Base-by-base conservation (phyloP, 768 basidiomycete species). In the Pleurotus ostreatus region DNA sequence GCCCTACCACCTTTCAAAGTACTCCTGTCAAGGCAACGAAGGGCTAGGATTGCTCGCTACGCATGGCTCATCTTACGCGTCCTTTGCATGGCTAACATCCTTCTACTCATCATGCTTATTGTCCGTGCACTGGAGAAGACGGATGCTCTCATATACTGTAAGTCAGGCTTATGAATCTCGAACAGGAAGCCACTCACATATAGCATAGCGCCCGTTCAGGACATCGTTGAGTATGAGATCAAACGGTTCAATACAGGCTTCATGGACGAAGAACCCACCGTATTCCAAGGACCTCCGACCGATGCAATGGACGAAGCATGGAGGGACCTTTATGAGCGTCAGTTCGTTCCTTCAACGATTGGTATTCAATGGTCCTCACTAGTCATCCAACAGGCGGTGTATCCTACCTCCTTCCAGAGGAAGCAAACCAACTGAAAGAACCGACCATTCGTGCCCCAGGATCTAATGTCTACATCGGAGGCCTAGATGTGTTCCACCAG, bases 401-500 rank as follows among this genome's bases (percentile, higher is more conserved):
- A n/a, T 49, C 49, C 5, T 49, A 49, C 37, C 49, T 49, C 49
- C 34, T 49, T n/a, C 49, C 49, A 23, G 49, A 49, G 13, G 49
- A 49, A 16, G 49, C 49, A 12, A 20, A 16, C 15, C 49, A 37
- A n/a, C 34, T 49, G 5, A 37, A n/a, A 5, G 49, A 49, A n/a
- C 49, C 49, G 5, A 26, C 49, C 25, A 20, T 38, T 7, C 30
- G 5, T 16, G 49, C 34, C 16, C 49, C 49, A 16, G 49, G 49
- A 7, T 30, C 49, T 5, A 60, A 65, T 44, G 49, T 49, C 2
- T 66, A 66, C 49, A 49, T 66, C 15, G 61, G 56, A 15, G 56
- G 43, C 11, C 37, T 66, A 13, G 64, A 66, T 46, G 65, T 66
- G 9, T 66, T 66, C 46, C 65, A 66, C 44, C 65, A 66, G 40